Percentiles rank a stretch among this genome's conserved stretches.
Conservation (phyloP, 2,329 filamentous ascomycete species). For the Fusarium praegraminearum region DNA sequence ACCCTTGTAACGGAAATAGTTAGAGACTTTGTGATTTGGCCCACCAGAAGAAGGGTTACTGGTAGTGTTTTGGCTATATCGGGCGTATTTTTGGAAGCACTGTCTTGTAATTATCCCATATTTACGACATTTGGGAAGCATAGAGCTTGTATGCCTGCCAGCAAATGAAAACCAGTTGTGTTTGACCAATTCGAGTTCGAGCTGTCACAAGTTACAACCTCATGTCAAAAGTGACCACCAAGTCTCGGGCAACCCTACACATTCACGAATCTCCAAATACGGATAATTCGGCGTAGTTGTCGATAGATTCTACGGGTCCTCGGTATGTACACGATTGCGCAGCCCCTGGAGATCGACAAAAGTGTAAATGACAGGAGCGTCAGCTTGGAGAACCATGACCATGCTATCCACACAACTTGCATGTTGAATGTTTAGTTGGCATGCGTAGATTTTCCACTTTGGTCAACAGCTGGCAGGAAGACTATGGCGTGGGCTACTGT, state of each 20-base stretch:
- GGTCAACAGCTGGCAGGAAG: not conserved
- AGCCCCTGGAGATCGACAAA: slow-evolving; percentile 6
- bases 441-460: slow-evolving; percentile 16
- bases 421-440: not conserved
- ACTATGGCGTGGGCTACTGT: slow-evolving; percentile 27
- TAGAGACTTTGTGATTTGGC: not conserved
- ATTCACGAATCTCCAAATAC: not conserved
- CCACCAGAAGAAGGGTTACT: not conserved
- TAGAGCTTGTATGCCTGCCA: not conserved
- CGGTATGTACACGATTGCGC: not conserved
- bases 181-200: not conserved
- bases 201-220: not conserved
- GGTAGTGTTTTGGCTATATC: not conserved
- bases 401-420: slow-evolving; percentile 1
- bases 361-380: slow-evolving; percentile 7
- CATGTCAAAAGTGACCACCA: not conserved
- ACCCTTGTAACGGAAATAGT: not conserved
- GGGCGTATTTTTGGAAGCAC: not conserved
- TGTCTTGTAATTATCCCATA: not conserved
- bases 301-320: not conserved
- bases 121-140: no score
- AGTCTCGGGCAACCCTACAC: not conserved
- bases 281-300: not conserved
- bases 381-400: not conserved
- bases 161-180: not conserved